phyloP scores from a whole-genome alignment of 345 rosid genomes.

The Jatropha curcas region DNA sequence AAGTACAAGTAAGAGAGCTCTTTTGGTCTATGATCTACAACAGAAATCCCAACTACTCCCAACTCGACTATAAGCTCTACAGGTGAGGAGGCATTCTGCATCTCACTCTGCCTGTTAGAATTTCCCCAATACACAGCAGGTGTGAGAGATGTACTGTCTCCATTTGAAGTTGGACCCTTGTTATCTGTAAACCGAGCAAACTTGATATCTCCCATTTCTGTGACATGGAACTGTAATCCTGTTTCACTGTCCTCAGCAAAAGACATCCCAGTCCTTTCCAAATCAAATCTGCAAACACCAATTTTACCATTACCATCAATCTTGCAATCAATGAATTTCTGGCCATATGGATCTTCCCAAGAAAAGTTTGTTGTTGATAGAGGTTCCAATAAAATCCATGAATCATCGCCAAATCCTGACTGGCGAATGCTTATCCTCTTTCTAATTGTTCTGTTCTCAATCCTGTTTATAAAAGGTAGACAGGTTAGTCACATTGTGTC shows the following conservation, averaged over 20 bases:
- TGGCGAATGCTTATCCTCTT: slow-evolving; percentile 75
- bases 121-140: slow-evolving; percentile 45
- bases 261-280: slow-evolving; percentile 57
- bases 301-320: slow-evolving; percentile 42
- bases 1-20: slow-evolving; percentile 75
- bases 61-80: slow-evolving; percentile 81
- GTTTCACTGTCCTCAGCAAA: slow-evolving; percentile 44
- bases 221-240: slow-evolving; percentile 61
- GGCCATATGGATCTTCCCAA: slow-evolving; percentile 98
- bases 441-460: slow-evolving; percentile 73
- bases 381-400: slow-evolving; percentile 71
- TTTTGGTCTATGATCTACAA: slow-evolving; percentile 83
- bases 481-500: slow-evolving; percentile 8
- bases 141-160: slow-evolving; percentile 41
- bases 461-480: slow-evolving; percentile 46
- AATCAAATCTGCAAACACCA: slow-evolving; percentile 55
- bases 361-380: slow-evolving; percentile 71
- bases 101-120: slow-evolving; percentile 40
- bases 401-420: slow-evolving; percentile 78
- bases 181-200: slow-evolving; percentile 66
- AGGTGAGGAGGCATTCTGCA: slow-evolving; percentile 44
- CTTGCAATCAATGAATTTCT: slow-evolving; percentile 68
- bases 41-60: slow-evolving; percentile 87
- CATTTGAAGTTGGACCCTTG: slow-evolving; percentile 33
- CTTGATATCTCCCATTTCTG: slow-evolving; percentile 67